phyloP scores from a whole-genome alignment of 1,139 yeast species.

The Spathaspora sp. region DNA sequence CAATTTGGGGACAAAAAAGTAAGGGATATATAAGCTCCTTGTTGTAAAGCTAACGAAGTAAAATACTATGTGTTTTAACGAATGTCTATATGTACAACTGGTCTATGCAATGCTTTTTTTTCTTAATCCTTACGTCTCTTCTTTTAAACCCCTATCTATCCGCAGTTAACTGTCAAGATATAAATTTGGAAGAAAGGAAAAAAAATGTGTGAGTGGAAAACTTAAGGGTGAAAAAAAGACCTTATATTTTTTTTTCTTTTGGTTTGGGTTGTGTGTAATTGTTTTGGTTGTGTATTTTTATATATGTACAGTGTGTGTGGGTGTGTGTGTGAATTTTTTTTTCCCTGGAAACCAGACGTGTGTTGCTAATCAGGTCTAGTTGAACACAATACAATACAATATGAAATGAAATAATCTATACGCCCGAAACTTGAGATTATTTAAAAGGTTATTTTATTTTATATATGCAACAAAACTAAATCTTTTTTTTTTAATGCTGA shows the following conservation, averaged over 20 bases:
- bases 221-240: slow-evolving; percentile 1
- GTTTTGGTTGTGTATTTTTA: not conserved
- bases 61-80: not conserved
- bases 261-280: not conserved
- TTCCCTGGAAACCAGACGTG: not conserved
- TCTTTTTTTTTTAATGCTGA: no score
- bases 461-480: not conserved
- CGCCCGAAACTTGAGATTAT: not conserved
- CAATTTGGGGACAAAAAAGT: not conserved
- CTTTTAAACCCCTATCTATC: not conserved
- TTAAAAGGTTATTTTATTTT: not conserved
- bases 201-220: not conserved
- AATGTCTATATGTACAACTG: not conserved
- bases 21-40: not conserved
- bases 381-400: no score
- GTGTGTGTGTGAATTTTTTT: not conserved
- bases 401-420: not conserved
- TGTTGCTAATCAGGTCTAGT: not conserved
- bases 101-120: not conserved
- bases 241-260: not conserved
- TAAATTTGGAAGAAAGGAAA: not conserved
- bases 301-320: no score
- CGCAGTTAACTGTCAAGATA: not conserved
- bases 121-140: not conserved
- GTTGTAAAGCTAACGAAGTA: not conserved